Percentiles rank a stretch among this genome's conserved stretches.
These are phyloP conservation scores for Sporothrix brasiliensis DNA, from an alignment of 2,329 filamentous ascomycete genomes.

Conservation along the genomic window DNA sequence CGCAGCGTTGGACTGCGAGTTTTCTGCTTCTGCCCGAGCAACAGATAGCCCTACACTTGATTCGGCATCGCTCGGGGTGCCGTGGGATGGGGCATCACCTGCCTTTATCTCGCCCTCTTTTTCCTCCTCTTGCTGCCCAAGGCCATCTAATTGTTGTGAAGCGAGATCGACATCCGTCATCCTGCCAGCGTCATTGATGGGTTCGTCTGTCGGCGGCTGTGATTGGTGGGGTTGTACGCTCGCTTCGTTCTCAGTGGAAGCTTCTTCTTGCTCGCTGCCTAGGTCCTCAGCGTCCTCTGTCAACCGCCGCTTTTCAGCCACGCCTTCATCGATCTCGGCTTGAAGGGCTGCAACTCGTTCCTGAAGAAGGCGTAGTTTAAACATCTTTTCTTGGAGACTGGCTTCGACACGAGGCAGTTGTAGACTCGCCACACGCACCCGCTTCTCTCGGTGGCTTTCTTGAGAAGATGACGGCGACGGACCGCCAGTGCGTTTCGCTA, in stretches of 20 bases:
- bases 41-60: neutral
- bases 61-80: neutral
- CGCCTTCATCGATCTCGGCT: conserved; percentile 48
- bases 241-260: conserved; percentile 32
- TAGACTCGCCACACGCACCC: conserved; percentile 45
- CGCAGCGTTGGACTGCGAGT: neutral
- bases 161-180: neutral
- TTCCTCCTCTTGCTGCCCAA: conserved; percentile 5
- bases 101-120: neutral
- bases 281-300: conserved; percentile 44
- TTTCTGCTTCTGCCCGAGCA: neutral
- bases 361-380: conserved; percentile 52
- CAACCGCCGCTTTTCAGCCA: conserved; percentile 44
- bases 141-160: neutral
- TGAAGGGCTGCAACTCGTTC: conserved; percentile 54
- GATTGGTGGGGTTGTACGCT: neutral
- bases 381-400: conserved; percentile 50
- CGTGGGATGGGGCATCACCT: neutral
- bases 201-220: neutral
- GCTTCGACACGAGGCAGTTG: conserved; percentile 47
- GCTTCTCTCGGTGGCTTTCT: conserved; percentile 37
- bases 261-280: conserved; percentile 44
- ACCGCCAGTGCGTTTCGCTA: conserved; percentile 39
- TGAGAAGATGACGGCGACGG: conserved; percentile 10
- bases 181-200: neutral